Conservation (phyloP, 208 protist species). For the Crithidia fasciculata region DNA sequence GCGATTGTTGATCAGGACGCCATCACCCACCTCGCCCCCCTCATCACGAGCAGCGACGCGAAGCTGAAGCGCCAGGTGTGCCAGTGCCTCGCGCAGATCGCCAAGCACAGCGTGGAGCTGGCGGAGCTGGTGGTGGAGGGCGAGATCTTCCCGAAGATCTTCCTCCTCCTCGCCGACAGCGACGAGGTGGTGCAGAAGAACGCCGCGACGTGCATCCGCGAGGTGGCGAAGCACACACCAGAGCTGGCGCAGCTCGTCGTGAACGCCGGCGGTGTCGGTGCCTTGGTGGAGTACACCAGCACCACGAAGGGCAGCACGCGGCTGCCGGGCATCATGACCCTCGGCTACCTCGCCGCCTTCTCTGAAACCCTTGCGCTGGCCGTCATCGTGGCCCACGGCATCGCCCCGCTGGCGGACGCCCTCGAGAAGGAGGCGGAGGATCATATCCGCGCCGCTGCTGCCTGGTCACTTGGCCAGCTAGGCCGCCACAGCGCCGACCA, state of each 20-base stretch:
- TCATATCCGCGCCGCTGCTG: conserved; percentile 94
- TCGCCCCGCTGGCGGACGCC: conserved; percentile 91
- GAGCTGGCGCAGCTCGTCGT: conserved; percentile 98
- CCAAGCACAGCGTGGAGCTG: conserved; percentile 98
- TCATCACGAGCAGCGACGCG: conserved; percentile 94
- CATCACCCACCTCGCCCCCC: conserved; percentile 96
- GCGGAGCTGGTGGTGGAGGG: conserved; percentile 98
- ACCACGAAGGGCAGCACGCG: conserved; percentile 90
- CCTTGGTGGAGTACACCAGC: conserved; percentile 97
- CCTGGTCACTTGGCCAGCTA: conserved; percentile 96
- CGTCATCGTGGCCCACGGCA: conserved; percentile 95
- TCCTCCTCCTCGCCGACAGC: conserved; percentile 95
- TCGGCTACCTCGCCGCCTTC: conserved; percentile 98
- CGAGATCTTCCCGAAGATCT: conserved; percentile 98
- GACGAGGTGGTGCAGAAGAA: conserved; percentile 97
- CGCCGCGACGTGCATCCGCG: conserved; percentile 96
- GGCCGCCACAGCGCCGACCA: conserved; percentile 97
- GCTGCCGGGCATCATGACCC: conserved; percentile 98
- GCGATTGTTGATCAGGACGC: conserved; percentile 96
- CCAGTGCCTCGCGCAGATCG: conserved; percentile 96
- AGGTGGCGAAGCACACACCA: conserved; percentile 98
- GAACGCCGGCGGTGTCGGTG: conserved; percentile 97
- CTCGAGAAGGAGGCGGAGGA: conserved; percentile 95
- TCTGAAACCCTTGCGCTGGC: conserved; percentile 96
- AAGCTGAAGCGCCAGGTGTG: conserved; percentile 97